Percentiles rank a stretch among this genome's conserved stretches.
Conservation (phyloP, 1,284 basidiomycete genomes). For the Hemileia vastatrix region DNA sequence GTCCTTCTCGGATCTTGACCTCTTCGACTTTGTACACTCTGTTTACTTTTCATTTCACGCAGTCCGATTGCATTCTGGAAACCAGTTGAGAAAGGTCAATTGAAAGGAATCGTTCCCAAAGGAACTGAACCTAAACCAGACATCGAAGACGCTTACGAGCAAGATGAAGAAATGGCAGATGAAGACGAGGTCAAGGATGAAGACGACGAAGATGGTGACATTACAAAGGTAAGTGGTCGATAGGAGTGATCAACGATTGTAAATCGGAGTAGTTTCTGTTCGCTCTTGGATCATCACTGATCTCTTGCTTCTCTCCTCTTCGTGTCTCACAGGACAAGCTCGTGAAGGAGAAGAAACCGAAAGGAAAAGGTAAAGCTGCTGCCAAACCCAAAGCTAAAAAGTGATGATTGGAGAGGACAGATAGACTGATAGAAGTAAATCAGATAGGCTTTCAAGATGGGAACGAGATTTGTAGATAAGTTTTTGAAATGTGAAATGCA, state of each 20-base stretch:
- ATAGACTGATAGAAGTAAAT: no score
- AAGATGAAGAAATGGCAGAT: constrained; percentile 43
- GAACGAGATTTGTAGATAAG: no score
- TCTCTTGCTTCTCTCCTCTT: neutral
- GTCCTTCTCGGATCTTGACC: neutral
- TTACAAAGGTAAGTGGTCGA: constrained; percentile 24
- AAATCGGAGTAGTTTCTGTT: neutral
- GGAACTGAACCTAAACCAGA: constrained; percentile 65
- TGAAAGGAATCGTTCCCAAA: constrained; percentile 46
- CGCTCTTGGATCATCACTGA: neutral
- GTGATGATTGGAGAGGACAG: no score
- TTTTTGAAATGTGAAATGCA: no score
- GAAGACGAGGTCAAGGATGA: constrained; percentile 30
- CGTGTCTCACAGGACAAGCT: constrained; percentile 33
- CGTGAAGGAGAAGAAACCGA: constrained; percentile 34
- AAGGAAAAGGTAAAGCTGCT: constrained; percentile 27
- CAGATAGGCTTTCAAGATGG: no score
- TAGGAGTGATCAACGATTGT: constrained; percentile 12
- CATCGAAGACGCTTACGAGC: constrained; percentile 71
- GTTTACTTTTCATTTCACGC: neutral
- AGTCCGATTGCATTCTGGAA: neutral
- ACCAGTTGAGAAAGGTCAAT: constrained; percentile 13
- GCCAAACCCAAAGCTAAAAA: constrained; percentile 31
- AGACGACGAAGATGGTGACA: constrained; percentile 47
- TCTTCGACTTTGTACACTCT: neutral